These are phyloP conservation scores for Mrakia frigida DNA, from an alignment of 768 basidiomycete genomes.

Conservation along the genomic window DNA sequence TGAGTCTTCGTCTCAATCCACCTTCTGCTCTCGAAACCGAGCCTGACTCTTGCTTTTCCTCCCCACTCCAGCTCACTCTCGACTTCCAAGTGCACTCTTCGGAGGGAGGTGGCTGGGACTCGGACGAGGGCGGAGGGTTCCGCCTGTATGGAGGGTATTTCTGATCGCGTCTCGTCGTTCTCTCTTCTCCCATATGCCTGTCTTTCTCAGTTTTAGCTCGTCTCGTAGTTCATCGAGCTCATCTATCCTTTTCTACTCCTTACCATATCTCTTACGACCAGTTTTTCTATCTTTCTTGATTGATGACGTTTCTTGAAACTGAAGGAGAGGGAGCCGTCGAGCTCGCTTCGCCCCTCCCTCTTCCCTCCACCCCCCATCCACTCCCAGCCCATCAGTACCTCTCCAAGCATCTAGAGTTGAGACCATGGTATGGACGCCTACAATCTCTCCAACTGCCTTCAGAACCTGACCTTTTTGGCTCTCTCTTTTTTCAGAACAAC, in stretches of 20 bases:
- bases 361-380: too few relatives aligned
- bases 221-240: too few relatives aligned
- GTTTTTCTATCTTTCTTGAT: too few relatives aligned
- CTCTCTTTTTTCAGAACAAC: constrained; percentile 48
- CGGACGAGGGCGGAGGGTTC: background rate
- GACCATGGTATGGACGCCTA: background rate
- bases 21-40: background rate
- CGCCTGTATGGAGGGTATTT: background rate
- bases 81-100: background rate
- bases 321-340: too few relatives aligned
- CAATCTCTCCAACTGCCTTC: background rate
- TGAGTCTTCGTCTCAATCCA: background rate
- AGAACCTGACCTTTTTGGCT: background rate
- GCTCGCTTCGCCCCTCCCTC: too few relatives aligned
- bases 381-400: too few relatives aligned
- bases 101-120: background rate
- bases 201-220: too few relatives aligned
- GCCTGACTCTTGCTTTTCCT: background rate
- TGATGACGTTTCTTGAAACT: too few relatives aligned
- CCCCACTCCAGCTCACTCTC: background rate
- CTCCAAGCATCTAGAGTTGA: background rate
- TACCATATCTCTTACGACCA: too few relatives aligned
- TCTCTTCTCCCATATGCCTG: background rate
- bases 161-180: background rate
- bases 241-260: too few relatives aligned